Percentiles rank a stretch among this genome's conserved stretches.
Conservation (phyloP, 768 basidiomycete species). For the Phanerochaete carnosa region DNA sequence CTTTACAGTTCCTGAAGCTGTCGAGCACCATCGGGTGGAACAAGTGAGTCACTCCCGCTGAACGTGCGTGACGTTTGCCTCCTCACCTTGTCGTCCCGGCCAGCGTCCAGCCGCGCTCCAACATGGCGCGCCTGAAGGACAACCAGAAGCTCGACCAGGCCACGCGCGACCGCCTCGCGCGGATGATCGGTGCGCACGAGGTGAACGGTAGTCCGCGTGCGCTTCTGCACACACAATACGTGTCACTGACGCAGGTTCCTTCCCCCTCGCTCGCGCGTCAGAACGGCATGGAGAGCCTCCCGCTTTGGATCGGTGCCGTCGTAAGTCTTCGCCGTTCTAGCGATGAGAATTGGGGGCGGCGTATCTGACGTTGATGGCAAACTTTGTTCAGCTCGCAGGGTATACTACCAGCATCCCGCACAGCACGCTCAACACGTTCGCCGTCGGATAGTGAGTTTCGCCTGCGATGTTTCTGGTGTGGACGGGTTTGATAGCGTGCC, state of each 20-base stretch:
- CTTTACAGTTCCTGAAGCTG: not conserved
- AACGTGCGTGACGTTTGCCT: not conserved
- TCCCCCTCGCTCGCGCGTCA: no score
- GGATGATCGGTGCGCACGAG: not conserved
- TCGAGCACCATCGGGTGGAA: not conserved
- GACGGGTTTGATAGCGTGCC: no score
- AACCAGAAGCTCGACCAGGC: not conserved
- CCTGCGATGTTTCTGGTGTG: not conserved
- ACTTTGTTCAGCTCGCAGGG: constrained; percentile 1
- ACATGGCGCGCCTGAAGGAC: not conserved
- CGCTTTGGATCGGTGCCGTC: constrained; percentile 3
- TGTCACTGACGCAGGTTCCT: no score
- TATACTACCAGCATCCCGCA: not conserved
- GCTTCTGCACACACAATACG: no score
- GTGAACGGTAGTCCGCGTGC: not conserved
- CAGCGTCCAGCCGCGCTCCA: constrained; percentile 1
- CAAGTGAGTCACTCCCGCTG: not conserved
- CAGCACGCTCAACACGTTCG: not conserved
- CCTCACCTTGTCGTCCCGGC: not conserved
- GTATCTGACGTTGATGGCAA: no score
- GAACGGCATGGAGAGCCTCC: constrained; percentile 9
- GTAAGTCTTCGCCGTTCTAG: not conserved
- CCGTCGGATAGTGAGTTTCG: constrained; percentile 1
- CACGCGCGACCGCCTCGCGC: not conserved
- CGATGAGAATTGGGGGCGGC: no score